These are phyloP conservation scores for Phytophthora palmivora DNA, from an alignment of 352 stramenopile genomes.

Conservation along the genomic window DNA sequence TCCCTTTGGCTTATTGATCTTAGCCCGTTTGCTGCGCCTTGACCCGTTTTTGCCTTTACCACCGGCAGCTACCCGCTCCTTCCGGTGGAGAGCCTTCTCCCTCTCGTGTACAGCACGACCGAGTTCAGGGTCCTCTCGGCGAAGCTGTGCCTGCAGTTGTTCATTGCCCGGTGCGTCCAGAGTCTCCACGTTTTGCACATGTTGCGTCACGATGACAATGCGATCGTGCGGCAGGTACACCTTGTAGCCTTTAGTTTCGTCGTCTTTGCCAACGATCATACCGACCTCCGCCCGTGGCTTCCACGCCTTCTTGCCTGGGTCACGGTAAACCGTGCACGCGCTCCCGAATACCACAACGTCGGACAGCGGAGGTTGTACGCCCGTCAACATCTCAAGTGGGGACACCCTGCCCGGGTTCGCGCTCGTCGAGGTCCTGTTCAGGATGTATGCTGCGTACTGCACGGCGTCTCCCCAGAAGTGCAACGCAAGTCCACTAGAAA, in stretches of 20 bases:
- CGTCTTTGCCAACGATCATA: not conserved
- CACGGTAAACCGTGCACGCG: conserved; percentile 7
- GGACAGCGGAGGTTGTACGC: not conserved
- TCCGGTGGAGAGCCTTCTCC: not conserved
- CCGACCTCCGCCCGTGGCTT: conserved; percentile 1
- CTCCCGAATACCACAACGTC: conserved; percentile 16
- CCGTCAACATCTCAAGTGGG: not conserved
- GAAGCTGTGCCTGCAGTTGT: no score
- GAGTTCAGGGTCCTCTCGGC: no score
- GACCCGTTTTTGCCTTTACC: no score
- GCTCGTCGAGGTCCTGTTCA: not conserved
- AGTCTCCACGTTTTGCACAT: no score
- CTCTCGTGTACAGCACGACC: not conserved
- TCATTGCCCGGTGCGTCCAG: no score
- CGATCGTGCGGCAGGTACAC: no score
- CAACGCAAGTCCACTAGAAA: not conserved
- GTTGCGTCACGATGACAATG: no score
- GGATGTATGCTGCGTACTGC: not conserved
- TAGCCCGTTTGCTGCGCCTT: no score
- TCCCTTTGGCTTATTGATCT: no score
- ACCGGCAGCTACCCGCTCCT: no score
- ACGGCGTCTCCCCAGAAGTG: not conserved
- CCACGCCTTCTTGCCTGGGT: not conserved
- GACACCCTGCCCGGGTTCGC: not conserved
- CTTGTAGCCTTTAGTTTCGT: no score